Base-by-base conservation (phyloP, 345 rosid genomes). In the Gossypium ekmanianum region DNA sequence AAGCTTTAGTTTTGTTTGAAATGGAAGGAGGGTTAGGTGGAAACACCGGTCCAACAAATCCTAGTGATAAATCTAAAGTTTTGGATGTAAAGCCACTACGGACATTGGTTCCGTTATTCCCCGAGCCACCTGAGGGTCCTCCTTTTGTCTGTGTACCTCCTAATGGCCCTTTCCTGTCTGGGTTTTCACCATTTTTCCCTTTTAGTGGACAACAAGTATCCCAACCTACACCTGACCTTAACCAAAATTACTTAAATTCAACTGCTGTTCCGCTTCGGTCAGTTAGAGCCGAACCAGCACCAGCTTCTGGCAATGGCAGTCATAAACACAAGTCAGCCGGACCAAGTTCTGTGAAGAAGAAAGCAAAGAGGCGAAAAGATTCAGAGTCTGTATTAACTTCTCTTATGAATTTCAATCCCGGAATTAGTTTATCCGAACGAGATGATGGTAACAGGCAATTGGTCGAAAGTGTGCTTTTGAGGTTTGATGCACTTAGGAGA, bases 131-230 rank as follows among this genome's bases (percentile, higher is more conserved):
- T 10, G 84, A 89, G 74, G 85, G 78, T 65, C 87, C 87, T 3
- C 85, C 88, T 0, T 83, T 86, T 75, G 84, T 84, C 10, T 79
- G 83, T 73, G 81, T 87, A 20, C 87, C 89, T 57, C 89, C 89
- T 0, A 77, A 69, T 55, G 90, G 93, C 2, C 88, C 88, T 20
- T 86, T 80, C 61, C 91, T 94, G 9, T 51, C 97, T 39, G 94
- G 92, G 50, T 84, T 88, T 81, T 74, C 92, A 1, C 91, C 97
- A 1, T 88, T 88, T 81, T 92, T 87, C 79, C 95, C 95, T 0
- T 89, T 89, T 78, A 74, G 73, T 68, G 68, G 78, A 3, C 83
- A 87, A 0, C 79, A 61, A 66, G 75, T 71, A 27, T 62, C 81
- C 26, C 74, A 63, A 12, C 59, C 72, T 50, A 75, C 83, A 0